Percentiles rank a stretch among this genome's conserved stretches.
phyloP scores from a whole-genome alignment of 352 stramenopile species.

The Pythium rhizo-oryzae region DNA sequence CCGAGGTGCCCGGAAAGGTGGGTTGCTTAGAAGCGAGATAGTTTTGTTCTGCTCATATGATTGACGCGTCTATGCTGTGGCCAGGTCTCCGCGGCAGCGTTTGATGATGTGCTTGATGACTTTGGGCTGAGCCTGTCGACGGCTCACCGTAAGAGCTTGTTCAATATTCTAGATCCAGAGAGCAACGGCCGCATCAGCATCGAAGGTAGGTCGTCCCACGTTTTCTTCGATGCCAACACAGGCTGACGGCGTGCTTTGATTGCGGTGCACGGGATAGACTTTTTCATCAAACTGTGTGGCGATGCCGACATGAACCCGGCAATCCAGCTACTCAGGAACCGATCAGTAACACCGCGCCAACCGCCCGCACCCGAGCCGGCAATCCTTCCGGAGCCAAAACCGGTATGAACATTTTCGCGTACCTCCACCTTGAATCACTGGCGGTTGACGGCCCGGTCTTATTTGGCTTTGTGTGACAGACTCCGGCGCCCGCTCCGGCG shows the following conservation, averaged over 20 bases:
- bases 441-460: too few relatives aligned
- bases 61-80: neutral
- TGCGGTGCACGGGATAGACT: conserved; percentile 46
- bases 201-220: conserved; percentile 46
- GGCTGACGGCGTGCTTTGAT: neutral
- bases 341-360: conserved; percentile 1
- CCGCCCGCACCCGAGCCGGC: neutral
- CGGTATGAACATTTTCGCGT: neutral
- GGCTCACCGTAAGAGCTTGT: conserved; percentile 45
- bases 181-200: conserved; percentile 60
- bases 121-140: conserved; percentile 56
- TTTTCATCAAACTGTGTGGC: conserved; percentile 76
- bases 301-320: conserved; percentile 58
- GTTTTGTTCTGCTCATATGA: neutral
- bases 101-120: conserved; percentile 73
- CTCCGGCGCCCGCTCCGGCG: conserved; percentile 4
- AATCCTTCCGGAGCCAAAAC: conserved; percentile 2
- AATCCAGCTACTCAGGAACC: conserved; percentile 18
- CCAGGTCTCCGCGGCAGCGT: conserved; percentile 64
- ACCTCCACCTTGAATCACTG: neutral
- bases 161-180: conserved; percentile 57
- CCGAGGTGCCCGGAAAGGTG: conserved; percentile 76
- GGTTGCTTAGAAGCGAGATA: neutral
- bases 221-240: neutral
- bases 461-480: neutral